Evolutionary conservation across 2,329 filamentous ascomycete species (phyloP), one percentile per base, ranked within the genome.

Genomic region (Didymella glomerata): DNA sequence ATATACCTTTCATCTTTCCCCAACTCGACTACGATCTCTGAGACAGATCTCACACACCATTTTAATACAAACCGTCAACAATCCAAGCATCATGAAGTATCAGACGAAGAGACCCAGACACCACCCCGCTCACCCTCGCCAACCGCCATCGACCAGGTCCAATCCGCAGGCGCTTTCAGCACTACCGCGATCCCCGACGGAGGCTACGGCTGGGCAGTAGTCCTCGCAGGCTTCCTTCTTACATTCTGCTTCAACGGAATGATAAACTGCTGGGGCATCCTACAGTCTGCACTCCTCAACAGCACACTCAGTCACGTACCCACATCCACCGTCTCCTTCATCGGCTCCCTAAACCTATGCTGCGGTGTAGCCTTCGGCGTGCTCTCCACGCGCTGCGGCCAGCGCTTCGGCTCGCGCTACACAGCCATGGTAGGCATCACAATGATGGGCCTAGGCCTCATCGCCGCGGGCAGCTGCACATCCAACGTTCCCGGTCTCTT

Each of bases 211-310:
- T 86, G 84, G 84, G 77, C 81, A 8, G 77, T 87, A 4, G 82
- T 88, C 22, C 74, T 73, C 4, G 79, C 77, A 34, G 85, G 83
- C 62, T 79, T 82, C 2, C 67, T 83, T 1, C 64, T 86, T 20
- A 79, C 82, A 2, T 88, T 84, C 78, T 74, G 69, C 68, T 67
- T 83, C 41, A 80, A 84, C 44, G 86, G 85, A 42, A 83, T 80
- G 0, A 79, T 79, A 7, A 86, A 86, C 65, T 81, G 80, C 60
- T 89, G 86, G 85, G 87, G 86, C 18, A 80, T 89, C 1, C 76
- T 88, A 40, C 86, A 89, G 70, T 78, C 79, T 2, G 85, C 81
- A 0, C 79, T 89, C 0, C 82, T 86, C 8, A 74, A 82, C 36
- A 72, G 81, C 18, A 76, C 78, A 0, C 74, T 86, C 1, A 79